Evolutionary conservation across 768 basidiomycete genomes (phyloP).

Genomic region (Panaeolus papilionaceus): DNA sequence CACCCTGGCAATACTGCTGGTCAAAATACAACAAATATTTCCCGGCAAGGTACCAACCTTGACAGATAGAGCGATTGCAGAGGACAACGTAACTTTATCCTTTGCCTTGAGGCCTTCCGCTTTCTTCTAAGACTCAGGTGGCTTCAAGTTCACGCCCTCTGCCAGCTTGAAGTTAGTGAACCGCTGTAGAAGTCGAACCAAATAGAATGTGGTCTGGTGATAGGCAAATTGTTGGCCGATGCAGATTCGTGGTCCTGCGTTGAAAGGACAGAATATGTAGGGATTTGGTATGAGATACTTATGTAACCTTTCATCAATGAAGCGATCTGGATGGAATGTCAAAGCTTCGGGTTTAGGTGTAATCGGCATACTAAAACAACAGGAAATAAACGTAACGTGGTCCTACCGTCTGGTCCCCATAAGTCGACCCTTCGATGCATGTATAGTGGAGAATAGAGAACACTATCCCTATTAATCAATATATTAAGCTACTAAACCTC

Average conservation of each 20-base stretch:
- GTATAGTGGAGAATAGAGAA: constrained; percentile 41
- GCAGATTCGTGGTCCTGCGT: constrained; percentile 44
- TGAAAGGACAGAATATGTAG: constrained; percentile 47
- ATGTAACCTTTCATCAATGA: constrained; percentile 54
- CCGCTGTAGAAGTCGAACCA: constrained; percentile 57
- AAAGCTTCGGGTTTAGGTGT: constrained; percentile 35
- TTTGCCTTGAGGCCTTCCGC: constrained; percentile 40
- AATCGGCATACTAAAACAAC: too few relatives aligned
- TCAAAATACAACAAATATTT: background rate
- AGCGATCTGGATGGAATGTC: constrained; percentile 60
- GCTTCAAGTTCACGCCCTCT: constrained; percentile 44
- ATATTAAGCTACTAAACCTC: background rate
- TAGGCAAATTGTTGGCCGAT: constrained; percentile 57
- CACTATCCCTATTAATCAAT: constrained; percentile 20
- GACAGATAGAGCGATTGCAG: constrained; percentile 52
- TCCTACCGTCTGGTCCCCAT: constrained; percentile 65
- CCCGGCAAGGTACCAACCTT: constrained; percentile 23
- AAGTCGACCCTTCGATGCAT: constrained; percentile 53
- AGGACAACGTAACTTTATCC: constrained; percentile 43
- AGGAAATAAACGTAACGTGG: background rate
- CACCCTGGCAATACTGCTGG: constrained; percentile 30
- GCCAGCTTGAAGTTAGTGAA: constrained; percentile 51
- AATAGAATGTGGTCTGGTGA: constrained; percentile 61
- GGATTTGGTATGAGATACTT: constrained; percentile 53
- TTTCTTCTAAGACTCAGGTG: constrained; percentile 49